Percentiles rank a stretch among this genome's conserved stretches.
These are phyloP conservation scores for Otatea glauca DNA, from an alignment of 176 grass and related monocot species.

Conservation along the genomic window DNA sequence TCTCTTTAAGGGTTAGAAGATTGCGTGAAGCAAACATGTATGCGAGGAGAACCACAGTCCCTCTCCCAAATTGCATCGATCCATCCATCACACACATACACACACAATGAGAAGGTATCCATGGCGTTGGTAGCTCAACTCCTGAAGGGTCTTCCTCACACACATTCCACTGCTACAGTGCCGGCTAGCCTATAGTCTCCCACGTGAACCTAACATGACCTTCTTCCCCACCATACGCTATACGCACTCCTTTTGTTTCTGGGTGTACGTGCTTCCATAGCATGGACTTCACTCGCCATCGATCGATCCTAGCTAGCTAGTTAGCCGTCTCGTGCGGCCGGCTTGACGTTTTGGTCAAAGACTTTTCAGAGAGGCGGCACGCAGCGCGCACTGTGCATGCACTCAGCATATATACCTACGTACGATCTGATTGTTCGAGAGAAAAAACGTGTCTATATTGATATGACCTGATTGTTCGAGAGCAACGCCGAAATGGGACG, in stretches of 20 bases:
- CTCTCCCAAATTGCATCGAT: slow-evolving; percentile 47
- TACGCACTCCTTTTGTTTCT: slow-evolving; percentile 31
- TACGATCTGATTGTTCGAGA: not conserved
- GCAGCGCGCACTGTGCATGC: slow-evolving; percentile 50
- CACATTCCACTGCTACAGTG: slow-evolving; percentile 50
- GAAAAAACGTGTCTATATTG: no score
- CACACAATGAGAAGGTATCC: not conserved
- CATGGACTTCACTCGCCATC: slow-evolving; percentile 48
- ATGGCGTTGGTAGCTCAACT: not conserved
- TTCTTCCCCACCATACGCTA: slow-evolving; percentile 39
- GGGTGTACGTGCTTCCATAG: not conserved
- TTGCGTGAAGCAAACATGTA: slow-evolving; percentile 99
- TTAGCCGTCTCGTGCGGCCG: not conserved
- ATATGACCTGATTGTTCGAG: no score
- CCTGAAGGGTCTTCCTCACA: slow-evolving; percentile 42
- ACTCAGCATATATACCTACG: slow-evolving; percentile 14
- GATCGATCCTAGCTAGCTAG: not conserved
- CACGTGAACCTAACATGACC: slow-evolving; percentile 51
- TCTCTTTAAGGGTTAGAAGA: slow-evolving; percentile 63
- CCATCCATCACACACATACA: slow-evolving; percentile 15
- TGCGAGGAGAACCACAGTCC: slow-evolving; percentile 39
- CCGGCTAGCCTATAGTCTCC: not conserved
- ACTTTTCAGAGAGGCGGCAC: slow-evolving; percentile 30
- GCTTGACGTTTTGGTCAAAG: slow-evolving; percentile 52
- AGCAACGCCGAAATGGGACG: no score